Evolutionary conservation across 2,329 filamentous ascomycete genomes (phyloP).

Genomic region (Paecilomyces sp.): DNA sequence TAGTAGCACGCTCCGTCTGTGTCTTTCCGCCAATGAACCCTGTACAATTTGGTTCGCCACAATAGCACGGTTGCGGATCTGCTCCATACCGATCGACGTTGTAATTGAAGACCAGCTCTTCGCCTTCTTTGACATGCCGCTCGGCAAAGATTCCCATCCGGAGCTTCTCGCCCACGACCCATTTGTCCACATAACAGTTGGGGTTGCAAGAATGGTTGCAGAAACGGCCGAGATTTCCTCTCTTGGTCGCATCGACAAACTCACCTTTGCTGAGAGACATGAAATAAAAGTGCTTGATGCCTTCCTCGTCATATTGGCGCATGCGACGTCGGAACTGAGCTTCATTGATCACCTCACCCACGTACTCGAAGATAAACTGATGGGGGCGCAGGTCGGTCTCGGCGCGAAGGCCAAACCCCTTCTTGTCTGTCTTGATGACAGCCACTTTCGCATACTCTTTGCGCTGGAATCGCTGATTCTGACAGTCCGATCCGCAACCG

Average conservation of each 20-base stretch:
- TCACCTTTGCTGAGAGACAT: constrained; percentile 97
- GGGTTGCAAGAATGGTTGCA: constrained; percentile 99
- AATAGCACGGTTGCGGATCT: constrained; percentile 95
- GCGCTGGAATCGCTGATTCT: constrained; percentile 90
- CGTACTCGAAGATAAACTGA: constrained; percentile 97
- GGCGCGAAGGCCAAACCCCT: constrained; percentile 85
- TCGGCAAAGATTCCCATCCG: constrained; percentile 98
- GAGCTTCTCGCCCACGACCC: constrained; percentile 94
- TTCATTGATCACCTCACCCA: constrained; percentile 96
- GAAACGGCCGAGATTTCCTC: constrained; percentile 90
- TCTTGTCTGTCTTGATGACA: constrained; percentile 97
- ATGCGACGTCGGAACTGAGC: constrained; percentile 81
- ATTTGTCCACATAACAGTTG: constrained; percentile 99
- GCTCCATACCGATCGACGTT: constrained; percentile 98
- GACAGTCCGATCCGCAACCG: constrained; percentile 78
- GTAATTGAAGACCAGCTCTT: constrained; percentile 98
- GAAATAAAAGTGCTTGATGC: constrained; percentile 99
- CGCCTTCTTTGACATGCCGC: constrained; percentile 74
- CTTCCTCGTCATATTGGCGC: constrained; percentile 88
- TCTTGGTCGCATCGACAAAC: constrained; percentile 96
- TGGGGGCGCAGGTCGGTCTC: constrained; percentile 69
- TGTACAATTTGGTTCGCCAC: constrained; percentile 86
- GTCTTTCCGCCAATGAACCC: constrained; percentile 97
- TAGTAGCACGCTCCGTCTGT: constrained; percentile 90
- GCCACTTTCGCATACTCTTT: constrained; percentile 85